Percentiles rank a stretch among this genome's conserved stretches.
Evolutionary conservation across 495 filamentous ascomycete species (phyloP).

Genomic region (Amniculicola lignicola): DNA sequence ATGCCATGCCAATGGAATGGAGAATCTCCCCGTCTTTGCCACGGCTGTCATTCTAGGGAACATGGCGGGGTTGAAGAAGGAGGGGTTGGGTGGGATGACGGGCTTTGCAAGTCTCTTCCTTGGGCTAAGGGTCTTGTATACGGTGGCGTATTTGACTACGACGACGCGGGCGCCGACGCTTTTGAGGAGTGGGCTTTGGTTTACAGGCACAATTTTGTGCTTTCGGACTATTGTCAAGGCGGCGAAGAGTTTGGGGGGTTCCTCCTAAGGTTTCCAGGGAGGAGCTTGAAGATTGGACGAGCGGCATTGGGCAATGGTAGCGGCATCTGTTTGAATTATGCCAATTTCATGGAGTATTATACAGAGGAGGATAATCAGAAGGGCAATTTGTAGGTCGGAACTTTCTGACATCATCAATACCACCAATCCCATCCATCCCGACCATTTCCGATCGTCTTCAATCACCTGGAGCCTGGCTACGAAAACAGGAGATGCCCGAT

Average conservation of each 20-base stretch:
- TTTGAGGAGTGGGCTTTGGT: constrained; percentile 19
- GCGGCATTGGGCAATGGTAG: too few species aligned
- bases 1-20: constrained; percentile 47
- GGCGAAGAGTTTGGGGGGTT: constrained; percentile 23
- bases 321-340: too few species aligned
- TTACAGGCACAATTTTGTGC: constrained; percentile 6
- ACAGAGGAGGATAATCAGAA: too few species aligned
- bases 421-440: too few species aligned
- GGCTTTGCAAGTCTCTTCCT: constrained; percentile 36
- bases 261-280: too few species aligned
- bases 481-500: too few species aligned
- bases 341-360: too few species aligned
- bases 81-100: constrained; percentile 10
- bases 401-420: too few species aligned
- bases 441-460: too few species aligned
- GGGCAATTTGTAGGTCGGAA: too few species aligned
- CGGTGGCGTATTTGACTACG: constrained; percentile 35
- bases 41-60: constrained; percentile 44
- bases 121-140: constrained; percentile 35
- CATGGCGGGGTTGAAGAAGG: constrained; percentile 38
- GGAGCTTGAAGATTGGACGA: too few species aligned
- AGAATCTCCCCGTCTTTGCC: constrained; percentile 46
- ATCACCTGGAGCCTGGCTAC: too few species aligned
- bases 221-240: constrained; percentile 19
- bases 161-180: constrained; percentile 25